Percentiles rank a stretch among this genome's conserved stretches.
phyloP scores from a whole-genome alignment of 1,139 yeast species.

The Hanseniaspora gamundiae region DNA sequence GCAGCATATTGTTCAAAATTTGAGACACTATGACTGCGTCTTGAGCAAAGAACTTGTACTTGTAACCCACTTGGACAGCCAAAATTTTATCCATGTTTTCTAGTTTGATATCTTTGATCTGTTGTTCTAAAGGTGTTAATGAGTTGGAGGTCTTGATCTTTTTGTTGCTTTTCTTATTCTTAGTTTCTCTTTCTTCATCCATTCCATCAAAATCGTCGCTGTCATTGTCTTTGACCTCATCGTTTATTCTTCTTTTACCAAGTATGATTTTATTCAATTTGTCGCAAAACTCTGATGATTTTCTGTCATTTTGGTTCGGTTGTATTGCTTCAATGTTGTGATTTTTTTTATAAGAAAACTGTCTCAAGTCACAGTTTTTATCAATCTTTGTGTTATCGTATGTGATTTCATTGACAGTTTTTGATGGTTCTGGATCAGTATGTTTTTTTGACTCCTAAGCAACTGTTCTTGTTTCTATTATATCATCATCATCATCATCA shows the following conservation, averaged over 20 bases:
- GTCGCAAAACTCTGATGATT: background rate
- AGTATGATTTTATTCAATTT: background rate
- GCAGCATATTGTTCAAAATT: slow-evolving; percentile 55
- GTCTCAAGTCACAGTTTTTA: too few species aligned
- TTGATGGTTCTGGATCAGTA: too few species aligned
- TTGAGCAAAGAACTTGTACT: slow-evolving; percentile 72
- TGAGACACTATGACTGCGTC: slow-evolving; percentile 66
- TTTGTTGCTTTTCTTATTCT: background rate
- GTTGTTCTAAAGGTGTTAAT: slow-evolving; percentile 72
- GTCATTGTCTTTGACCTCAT: background rate
- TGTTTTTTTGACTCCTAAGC: too few species aligned
- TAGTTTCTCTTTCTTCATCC: too few species aligned
- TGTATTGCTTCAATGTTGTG: too few species aligned
- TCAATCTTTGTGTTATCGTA: too few species aligned
- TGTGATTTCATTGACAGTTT: too few species aligned
- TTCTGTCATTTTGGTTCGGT: too few species aligned
- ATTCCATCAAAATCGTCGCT: too few species aligned
- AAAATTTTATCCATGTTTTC: slow-evolving; percentile 54
- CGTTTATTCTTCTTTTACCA: background rate
- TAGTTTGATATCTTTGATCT: slow-evolving; percentile 52
- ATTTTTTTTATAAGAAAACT: too few species aligned
- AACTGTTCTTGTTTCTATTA: too few species aligned
- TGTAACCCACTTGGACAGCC: slow-evolving; percentile 83
- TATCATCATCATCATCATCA: too few species aligned
- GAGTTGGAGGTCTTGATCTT: slow-evolving; percentile 11